These are phyloP conservation scores for Moniliella sp. DNA, from an alignment of 1,284 basidiomycete species.

Conservation along the genomic window DNA sequence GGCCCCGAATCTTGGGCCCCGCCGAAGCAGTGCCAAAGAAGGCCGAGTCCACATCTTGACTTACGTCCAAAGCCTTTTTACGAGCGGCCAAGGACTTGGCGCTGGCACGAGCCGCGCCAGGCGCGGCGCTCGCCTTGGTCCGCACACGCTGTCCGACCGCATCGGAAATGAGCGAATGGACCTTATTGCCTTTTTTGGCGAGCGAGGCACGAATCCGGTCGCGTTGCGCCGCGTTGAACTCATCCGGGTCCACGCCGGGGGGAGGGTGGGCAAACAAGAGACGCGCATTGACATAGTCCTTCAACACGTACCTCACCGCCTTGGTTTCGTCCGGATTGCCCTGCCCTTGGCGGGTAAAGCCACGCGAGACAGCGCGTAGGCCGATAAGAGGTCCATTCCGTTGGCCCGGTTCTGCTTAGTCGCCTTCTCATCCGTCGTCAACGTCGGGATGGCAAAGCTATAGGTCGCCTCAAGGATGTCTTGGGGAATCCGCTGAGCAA, in stretches of 20 bases:
- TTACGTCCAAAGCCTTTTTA: not conserved
- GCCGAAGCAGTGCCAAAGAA: not conserved
- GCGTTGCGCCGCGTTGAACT: conserved; percentile 58
- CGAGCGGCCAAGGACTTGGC: not conserved
- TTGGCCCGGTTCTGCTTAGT: conserved; percentile 52
- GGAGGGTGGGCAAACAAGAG: conserved; percentile 66
- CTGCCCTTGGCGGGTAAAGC: conserved; percentile 75
- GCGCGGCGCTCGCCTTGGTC: not conserved
- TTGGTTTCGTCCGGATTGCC: conserved; percentile 93
- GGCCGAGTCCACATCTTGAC: not conserved
- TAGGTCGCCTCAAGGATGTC: conserved; percentile 73
- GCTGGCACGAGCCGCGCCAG: not conserved
- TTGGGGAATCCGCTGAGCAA: conserved; percentile 60
- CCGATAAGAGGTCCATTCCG: conserved; percentile 61
- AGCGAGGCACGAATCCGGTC: conserved; percentile 42
- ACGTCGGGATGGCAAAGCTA: conserved; percentile 55
- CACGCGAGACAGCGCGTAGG: conserved; percentile 48
- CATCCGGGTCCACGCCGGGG: conserved; percentile 46
- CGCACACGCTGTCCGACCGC: too few species aligned
- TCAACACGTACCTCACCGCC: conserved; percentile 73
- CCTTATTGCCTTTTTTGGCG: conserved; percentile 28
- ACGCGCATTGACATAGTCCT: conserved; percentile 91
- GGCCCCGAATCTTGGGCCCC: not conserved
- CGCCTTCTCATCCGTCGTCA: conserved; percentile 60
- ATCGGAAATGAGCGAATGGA: too few species aligned